Conservation (phyloP, 495 filamentous ascomycete genomes). For the Aspergillus affinis region DNA sequence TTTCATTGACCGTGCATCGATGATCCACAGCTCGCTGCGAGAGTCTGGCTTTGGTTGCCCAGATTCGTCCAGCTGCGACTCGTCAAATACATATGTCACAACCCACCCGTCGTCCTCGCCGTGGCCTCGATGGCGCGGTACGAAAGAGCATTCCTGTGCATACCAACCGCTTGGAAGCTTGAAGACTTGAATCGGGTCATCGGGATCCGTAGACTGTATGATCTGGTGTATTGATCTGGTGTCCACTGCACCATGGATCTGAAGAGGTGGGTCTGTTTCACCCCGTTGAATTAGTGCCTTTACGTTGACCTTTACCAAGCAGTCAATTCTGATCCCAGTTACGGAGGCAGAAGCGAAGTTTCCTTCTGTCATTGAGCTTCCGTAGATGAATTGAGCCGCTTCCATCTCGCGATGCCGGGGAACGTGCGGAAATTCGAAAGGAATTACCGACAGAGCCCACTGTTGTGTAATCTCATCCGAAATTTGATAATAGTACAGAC, state of each 20-base stretch:
- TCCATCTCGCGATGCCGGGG: conserved; percentile 52
- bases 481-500: conserved; percentile 66
- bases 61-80: conserved; percentile 47
- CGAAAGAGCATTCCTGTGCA: conserved; percentile 64
- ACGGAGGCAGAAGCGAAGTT: conserved; percentile 53
- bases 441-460: conserved; percentile 59
- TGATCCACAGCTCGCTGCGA: conserved; percentile 62
- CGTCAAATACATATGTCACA: conserved; percentile 61
- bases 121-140: conserved; percentile 41
- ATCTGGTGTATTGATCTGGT: conserved; percentile 46
- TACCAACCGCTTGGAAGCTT: conserved; percentile 55
- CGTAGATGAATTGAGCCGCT: conserved; percentile 54
- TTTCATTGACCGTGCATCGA: conserved; percentile 58
- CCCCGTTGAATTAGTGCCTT: conserved; percentile 47
- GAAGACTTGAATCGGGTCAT: conserved; percentile 60
- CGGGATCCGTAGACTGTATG: conserved; percentile 32
- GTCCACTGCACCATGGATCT: conserved; percentile 56
- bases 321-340: conserved; percentile 59
- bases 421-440: conserved; percentile 63
- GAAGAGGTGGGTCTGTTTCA: conserved; percentile 35
- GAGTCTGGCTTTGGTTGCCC: conserved; percentile 43
- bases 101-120: conserved; percentile 60
- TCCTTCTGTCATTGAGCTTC: conserved; percentile 48
- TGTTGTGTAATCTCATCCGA: conserved; percentile 49
- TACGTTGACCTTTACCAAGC: conserved; percentile 57